Percentiles rank a stretch among this genome's conserved stretches.
Evolutionary conservation across 495 filamentous ascomycete genomes (phyloP).

Genomic region (Hypoxylon perforatum): DNA sequence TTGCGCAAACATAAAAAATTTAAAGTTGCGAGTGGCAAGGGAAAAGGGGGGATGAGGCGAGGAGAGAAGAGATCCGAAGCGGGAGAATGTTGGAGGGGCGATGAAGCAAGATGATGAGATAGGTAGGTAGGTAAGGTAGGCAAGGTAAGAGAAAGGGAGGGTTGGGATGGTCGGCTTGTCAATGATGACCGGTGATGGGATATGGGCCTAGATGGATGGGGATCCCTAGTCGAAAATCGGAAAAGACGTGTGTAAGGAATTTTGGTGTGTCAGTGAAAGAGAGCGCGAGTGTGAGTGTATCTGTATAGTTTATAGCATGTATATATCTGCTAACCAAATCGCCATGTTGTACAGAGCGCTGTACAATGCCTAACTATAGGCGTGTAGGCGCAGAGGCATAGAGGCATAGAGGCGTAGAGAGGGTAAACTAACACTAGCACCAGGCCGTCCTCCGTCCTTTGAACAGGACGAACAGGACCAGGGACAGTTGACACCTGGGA

Average conservation of each 20-base stretch:
- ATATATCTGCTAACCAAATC: neutral
- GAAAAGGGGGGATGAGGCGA: slow-evolving; percentile 30
- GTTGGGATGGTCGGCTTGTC: slow-evolving; percentile 41
- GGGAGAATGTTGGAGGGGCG: slow-evolving; percentile 35
- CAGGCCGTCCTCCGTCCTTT: slow-evolving; percentile 4
- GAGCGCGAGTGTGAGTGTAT: neutral
- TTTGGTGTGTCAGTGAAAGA: neutral
- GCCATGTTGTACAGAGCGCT: slow-evolving; percentile 4
- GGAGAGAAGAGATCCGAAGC: slow-evolving; percentile 16
- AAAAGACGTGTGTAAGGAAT: slow-evolving; percentile 24
- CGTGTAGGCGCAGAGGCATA: too few relatives aligned
- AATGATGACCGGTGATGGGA: slow-evolving; percentile 40
- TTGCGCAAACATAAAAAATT: slow-evolving; percentile 25
- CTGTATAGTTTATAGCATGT: neutral
- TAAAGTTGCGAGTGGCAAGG: slow-evolving; percentile 18
- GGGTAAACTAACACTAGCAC: neutral
- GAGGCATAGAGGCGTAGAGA: too few relatives aligned
- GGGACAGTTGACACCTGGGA: slow-evolving; percentile 39
- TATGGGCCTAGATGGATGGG: slow-evolving; percentile 28
- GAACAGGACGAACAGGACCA: slow-evolving; percentile 24
- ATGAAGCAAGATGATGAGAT: slow-evolving; percentile 47
- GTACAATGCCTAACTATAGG: neutral
- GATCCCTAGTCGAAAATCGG: slow-evolving; percentile 38
- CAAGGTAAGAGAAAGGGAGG: slow-evolving; percentile 22
- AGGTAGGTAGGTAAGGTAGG: slow-evolving; percentile 31